Evolutionary conservation across 768 basidiomycete genomes (phyloP), one percentile per base, ranked within the genome.

Genomic region (Leccinellum albellum): DNA sequence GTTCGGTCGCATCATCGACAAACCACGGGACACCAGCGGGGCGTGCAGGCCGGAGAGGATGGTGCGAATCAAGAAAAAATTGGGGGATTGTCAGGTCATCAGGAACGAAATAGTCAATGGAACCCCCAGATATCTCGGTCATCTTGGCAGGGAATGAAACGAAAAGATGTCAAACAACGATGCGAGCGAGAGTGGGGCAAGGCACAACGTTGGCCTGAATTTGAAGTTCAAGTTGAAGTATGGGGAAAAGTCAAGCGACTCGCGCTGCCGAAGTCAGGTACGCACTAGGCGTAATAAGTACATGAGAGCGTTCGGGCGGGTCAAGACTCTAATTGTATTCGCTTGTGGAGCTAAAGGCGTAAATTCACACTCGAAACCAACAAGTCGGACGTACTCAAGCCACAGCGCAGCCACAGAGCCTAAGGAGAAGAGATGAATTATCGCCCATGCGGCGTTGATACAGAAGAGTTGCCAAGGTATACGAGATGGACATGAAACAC

Each of bases 31-130:
- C 64, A 33, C 74, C 72, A 0, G 70, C 58, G 21, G 75, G 76
- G 51, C 85, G 74, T 10, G 63, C n/a, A 0, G 86, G 86, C 40
- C 80, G 66, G 8, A 74, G 51, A 8, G 76, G 70, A 44, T 79
- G 73, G 23, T 71, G 66, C 23, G 65, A 67, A 52, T 82, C 79
- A 17, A 88, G 75, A 46, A 88, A 75, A 66, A 88, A 88, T 68
- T 88, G 87, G 7, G 86, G 81, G 9, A 88, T 74, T 21, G 80
- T 82, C 40, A 88, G 70, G 69, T 87, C 68, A 62, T 88, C 85
- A 15, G 86, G 86, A 53, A 86, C 82, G 37, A 63, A 61, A 51
- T 74, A 73, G 48, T 79, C 64, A 13, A 71, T 54, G 40, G 60
- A 54, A 8, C 61, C 67, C n/a, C 66, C 63, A 24, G 60, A 59